Conservation (phyloP, 2,329 filamentous ascomycete species). For the Fusarium nisikadoi region DNA sequence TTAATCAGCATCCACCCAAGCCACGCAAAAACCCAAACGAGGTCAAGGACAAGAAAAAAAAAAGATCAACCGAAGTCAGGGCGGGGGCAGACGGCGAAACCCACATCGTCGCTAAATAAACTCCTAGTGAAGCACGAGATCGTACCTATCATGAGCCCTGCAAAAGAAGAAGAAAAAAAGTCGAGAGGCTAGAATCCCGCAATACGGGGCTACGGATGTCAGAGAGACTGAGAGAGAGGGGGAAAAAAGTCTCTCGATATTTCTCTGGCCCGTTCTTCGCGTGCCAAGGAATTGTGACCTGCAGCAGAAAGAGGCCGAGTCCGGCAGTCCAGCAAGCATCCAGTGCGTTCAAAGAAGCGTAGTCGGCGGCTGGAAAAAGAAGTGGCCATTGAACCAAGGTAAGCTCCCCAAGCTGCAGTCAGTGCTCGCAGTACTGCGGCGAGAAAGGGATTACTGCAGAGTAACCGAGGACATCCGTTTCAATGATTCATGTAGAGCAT, state of each 20-base stretch:
- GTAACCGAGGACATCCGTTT: background rate
- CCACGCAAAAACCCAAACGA: background rate
- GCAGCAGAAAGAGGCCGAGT: conserved; percentile 27
- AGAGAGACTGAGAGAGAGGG: background rate
- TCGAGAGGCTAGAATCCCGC: background rate
- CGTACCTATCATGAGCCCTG: conserved; percentile 30
- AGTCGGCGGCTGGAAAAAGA: conserved; percentile 1
- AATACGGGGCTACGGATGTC: background rate
- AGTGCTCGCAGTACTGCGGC: background rate
- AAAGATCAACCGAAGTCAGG: conserved; percentile 13
- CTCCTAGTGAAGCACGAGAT: conserved; percentile 8
- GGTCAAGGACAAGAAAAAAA: background rate
- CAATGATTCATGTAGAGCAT: background rate
- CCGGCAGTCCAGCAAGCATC: conserved; percentile 4
- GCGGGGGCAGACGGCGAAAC: conserved; percentile 12
- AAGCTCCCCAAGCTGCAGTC: conserved; percentile 5
- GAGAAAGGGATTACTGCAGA: background rate
- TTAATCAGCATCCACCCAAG: background rate
- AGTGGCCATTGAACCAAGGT: background rate
- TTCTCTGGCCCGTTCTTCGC: conserved; percentile 2
- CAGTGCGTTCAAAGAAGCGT: background rate
- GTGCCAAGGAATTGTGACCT: conserved; percentile 14
- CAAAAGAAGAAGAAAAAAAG: conserved; percentile 13
- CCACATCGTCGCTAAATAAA: conserved; percentile 12
- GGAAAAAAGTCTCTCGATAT: conserved; percentile 14